Evolutionary conservation across 148 eudicot genomes (phyloP).

Genomic region (Salicornia ramosissima): DNA sequence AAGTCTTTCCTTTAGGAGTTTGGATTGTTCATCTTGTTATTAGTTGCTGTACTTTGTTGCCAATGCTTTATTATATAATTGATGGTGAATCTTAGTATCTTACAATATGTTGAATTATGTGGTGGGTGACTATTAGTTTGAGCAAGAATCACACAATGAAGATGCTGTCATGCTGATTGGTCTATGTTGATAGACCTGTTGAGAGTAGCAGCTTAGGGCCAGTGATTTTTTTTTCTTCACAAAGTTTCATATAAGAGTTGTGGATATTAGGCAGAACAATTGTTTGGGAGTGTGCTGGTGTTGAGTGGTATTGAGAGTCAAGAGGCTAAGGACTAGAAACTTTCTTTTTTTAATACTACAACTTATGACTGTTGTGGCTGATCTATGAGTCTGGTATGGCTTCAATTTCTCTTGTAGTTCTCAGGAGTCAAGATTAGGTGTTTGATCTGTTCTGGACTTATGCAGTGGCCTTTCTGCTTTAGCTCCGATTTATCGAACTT

Average conservation of each 20-base stretch:
- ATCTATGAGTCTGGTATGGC: neutral
- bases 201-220: neutral
- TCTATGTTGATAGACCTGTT: neutral
- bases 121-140: neutral
- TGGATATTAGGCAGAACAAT: neutral
- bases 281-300: neutral
- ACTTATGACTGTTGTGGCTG: neutral
- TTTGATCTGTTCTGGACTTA: neutral
- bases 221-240: neutral
- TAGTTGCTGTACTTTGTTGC: neutral
- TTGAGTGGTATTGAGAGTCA: neutral
- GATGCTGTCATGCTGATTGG: neutral
- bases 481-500: neutral
- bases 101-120: neutral
- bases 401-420: neutral
- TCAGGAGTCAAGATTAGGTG: neutral
- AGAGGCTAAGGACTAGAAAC: neutral
- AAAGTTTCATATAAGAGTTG: neutral
- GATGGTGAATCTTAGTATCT: neutral
- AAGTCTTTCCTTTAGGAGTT: neutral
- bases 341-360: neutral
- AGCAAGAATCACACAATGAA: neutral
- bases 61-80: neutral
- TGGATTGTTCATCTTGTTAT: neutral
- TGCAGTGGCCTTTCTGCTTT: neutral